Evolutionary conservation across 768 basidiomycete species (phyloP), one percentile per base, ranked within the genome.

Genomic region (Lactifluus piperatus): DNA sequence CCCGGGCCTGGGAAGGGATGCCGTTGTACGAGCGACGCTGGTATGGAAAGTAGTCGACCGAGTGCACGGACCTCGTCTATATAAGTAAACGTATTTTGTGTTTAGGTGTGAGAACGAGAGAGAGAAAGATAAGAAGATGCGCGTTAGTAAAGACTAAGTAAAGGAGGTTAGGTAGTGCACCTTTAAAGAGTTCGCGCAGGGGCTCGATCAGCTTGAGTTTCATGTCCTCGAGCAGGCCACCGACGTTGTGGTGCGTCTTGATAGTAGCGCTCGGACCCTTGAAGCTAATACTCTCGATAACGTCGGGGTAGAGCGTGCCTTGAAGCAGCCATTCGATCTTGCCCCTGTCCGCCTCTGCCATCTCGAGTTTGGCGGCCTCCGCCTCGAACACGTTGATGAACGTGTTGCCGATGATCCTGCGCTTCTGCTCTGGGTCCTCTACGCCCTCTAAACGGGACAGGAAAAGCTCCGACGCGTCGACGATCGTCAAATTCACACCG

Each of bases 1-100:
- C 95, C 97, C 4, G 97, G 97, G 0, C 95, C 97, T 16, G 97
- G 97, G 84, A 99, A 98, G 9, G 97, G 97, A 74, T 99, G 97
- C 3, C 97, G 86, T 62, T 93, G 89, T 29, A 98, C 95, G 50
- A 99, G 82, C 62, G 88, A 91, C 1, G 85, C 84, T 20, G 97
- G 95, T 68, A 99, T 99, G 51, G 82, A 80, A 51, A 99, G 83
- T 22, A 98, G 80, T 57, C 91, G 85, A 47, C 97, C 95, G 51
- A 98, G 82, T 0, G 84, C 87, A 56, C 97, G 86, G 46, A 98
- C 97, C 73, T 99, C 97, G 71, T 99, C 95, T 98, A 26, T 51
- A 9, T 20, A 24, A 8, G 34, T 5, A 34, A 34, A 34, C n/a
- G n/a, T n/a, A n/a, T n/a, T n/a, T n/a, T n/a, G 26, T 18, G 51